Evolutionary conservation across 345 rosid species (phyloP), one percentile per base, ranked within the genome.

Genomic region (Aquilaria malaccensis): DNA sequence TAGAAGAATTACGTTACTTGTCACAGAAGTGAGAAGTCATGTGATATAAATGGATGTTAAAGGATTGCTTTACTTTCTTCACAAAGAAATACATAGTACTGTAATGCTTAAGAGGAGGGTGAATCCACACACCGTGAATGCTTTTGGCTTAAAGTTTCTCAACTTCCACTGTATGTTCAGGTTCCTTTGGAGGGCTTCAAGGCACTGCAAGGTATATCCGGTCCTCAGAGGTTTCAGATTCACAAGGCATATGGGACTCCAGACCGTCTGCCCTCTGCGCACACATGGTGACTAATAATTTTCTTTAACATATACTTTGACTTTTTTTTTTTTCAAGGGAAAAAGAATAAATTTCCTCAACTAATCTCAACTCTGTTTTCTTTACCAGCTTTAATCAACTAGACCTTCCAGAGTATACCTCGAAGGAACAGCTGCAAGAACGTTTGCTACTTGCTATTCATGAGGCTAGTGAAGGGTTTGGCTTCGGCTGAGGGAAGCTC

Each of bases 231-330:
- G 66, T 83, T 93, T 70, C 98, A 93, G 79, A 85, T 93, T 74
- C 98, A 93, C 84, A 93, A 93, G 74, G 94, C 96, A 50, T 93
- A 89, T 78, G 98, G 98, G 64, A 87, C 91, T 63, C 91, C 97
- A 11, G 89, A 87, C 61, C 78, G 98, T 58, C 70, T 93, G 56
- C 98, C 98, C 32, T 89, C 98, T 33, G 98, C 98, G 43, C 97
- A 93, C 76, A 93, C 98, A 69, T 89, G 97, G 97, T 93, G 46
- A 60, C 83, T 68, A 57, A 37, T 9, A 50, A 53, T 50, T 33
- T 32, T 51, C 30, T 7, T 0, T 2, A 0, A 55, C 11, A 47
- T 50, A 32, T 30, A 60, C 2, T 45, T 57, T 1, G 10, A 3
- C 33, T 45, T 31, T 9, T 13, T 45, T 55, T 22, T 41, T 12